Base-by-base conservation (phyloP, 176 grass and related monocot genomes). In the Panicum miliaceum region DNA sequence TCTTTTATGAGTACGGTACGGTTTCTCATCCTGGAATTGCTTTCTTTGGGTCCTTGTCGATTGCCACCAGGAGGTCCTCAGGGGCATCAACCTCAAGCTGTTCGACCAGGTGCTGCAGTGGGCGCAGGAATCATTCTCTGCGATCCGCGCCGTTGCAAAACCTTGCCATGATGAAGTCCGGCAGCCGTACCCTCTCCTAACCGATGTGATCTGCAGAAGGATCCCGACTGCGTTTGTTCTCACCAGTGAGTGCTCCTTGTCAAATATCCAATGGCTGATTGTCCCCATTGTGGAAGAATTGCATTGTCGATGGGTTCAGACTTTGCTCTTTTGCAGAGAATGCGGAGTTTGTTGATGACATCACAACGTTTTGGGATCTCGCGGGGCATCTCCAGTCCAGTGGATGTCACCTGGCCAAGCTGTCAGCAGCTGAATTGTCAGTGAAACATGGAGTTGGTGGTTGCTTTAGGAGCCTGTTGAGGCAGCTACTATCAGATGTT, bases 51-150 rank as follows among this genome's bases (percentile, higher is more conserved):
- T 74, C 22, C 18, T 18, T 80, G 62, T 40, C 51, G 35, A 59
- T 42, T 41, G 42, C 8, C 4, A 57, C 63, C 81, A 97, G 92
- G 92, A 90, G 61, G 86, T 97, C 68, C 79, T 97, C 57, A 89
- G 84, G 66, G 87, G 84, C 76, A 92, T 94, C 81, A 92, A 92
- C 74, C 83, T 94, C 45, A 92, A 89, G 79, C 69, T 94, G 74
- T 94, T 97, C 75, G 86, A 94, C 75, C 73, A 97, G 70, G 92
- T 97, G 77, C 92, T 91, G 52, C 88, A 85, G 20, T 94, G 94
- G 92, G 81, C 87, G 19, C 81, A 89, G 26, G 86, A 94, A 79
- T 89, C 86, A 19, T 94, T 97, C 78, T 80, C 86, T 51, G 41
- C 13, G 0, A 58, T 91, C 22, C 86, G 75, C 27, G 85, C 86